phyloP scores from a whole-genome alignment of 2,329 filamentous ascomycete species.

The Botrytis fabae region DNA sequence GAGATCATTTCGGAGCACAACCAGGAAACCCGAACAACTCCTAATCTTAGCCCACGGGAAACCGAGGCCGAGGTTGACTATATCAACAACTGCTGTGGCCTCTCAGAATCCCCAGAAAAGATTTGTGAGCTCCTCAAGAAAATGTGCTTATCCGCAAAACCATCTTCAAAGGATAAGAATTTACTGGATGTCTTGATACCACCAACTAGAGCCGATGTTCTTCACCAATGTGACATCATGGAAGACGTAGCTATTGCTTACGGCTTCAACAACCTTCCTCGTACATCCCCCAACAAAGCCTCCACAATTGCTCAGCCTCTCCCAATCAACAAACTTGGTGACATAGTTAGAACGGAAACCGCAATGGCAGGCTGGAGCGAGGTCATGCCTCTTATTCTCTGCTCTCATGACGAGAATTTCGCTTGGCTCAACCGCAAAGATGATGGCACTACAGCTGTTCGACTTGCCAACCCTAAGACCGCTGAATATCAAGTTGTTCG shows the following conservation, averaged over 20 bases:
- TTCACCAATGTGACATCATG: slow-evolving; percentile 98
- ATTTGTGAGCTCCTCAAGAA: slow-evolving; percentile 80
- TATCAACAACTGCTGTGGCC: slow-evolving; percentile 88
- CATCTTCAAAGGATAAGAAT: slow-evolving; percentile 67
- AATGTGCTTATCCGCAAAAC: slow-evolving; percentile 84
- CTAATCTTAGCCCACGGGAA: slow-evolving; percentile 73
- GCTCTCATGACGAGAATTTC: slow-evolving; percentile 98
- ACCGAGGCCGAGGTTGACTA: slow-evolving; percentile 87
- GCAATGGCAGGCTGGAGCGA: slow-evolving; percentile 96
- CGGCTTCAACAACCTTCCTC: slow-evolving; percentile 93
- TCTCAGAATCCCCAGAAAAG: slow-evolving; percentile 70
- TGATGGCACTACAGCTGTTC: slow-evolving; percentile 78
- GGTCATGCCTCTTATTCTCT: slow-evolving; percentile 93
- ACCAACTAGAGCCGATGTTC: slow-evolving; percentile 86
- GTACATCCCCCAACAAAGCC: slow-evolving; percentile 81
- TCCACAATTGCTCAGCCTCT: slow-evolving; percentile 85
- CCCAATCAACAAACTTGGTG: slow-evolving; percentile 88
- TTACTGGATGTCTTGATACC: slow-evolving; percentile 81
- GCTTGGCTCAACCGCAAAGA: slow-evolving; percentile 89
- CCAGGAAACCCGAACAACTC: slow-evolving; percentile 74
- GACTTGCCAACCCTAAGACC: slow-evolving; percentile 89
- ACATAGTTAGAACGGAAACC: slow-evolving; percentile 85
- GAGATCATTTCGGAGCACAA: slow-evolving; percentile 93
- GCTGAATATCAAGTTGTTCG: slow-evolving; percentile 91
- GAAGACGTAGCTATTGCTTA: slow-evolving; percentile 96